Conservation (phyloP, 2,329 filamentous ascomycete species). For the Fusarium succisae region DNA sequence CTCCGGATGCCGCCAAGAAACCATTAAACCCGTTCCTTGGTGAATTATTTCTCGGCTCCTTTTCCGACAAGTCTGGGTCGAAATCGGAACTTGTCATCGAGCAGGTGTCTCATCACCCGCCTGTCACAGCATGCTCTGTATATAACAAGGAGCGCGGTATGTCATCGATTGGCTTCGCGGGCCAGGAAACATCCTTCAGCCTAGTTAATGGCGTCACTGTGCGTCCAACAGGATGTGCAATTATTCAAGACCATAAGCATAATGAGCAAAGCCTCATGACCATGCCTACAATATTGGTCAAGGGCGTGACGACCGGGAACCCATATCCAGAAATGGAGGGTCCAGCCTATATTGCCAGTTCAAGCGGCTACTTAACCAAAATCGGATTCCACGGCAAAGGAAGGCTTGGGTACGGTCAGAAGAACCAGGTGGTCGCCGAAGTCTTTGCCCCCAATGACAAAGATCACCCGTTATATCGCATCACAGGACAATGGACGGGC, state of each 20-base stretch:
- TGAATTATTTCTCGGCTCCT: slow-evolving; percentile 57
- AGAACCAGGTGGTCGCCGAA: slow-evolving; percentile 12
- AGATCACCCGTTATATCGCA: not conserved
- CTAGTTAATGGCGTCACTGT: slow-evolving; percentile 10
- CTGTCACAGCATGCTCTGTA: slow-evolving; percentile 54
- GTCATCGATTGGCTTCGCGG: slow-evolving; percentile 7
- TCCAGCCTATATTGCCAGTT: slow-evolving; percentile 10
- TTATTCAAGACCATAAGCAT: slow-evolving; percentile 11
- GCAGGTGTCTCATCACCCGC: slow-evolving; percentile 63
- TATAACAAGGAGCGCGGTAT: slow-evolving; percentile 18
- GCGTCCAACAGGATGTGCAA: slow-evolving; percentile 10
- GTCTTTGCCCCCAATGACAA: slow-evolving; percentile 1
- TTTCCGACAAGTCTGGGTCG: slow-evolving; percentile 43
- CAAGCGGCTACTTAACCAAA: slow-evolving; percentile 11
- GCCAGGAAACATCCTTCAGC: slow-evolving; percentile 17
- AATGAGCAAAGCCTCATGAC: slow-evolving; percentile 14
- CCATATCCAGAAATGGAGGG: slow-evolving; percentile 16
- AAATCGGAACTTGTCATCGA: slow-evolving; percentile 50
- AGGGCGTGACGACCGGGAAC: not conserved
- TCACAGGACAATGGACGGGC: not conserved
- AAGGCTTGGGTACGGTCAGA: slow-evolving; percentile 1
- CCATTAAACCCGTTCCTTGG: slow-evolving; percentile 63
- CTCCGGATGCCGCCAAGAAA: slow-evolving; percentile 49
- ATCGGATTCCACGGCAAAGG: slow-evolving; percentile 13
- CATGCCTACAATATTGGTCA: slow-evolving; percentile 18